Evolutionary conservation across 2,329 filamentous ascomycete species (phyloP), one percentile per base, ranked within the genome.

Genomic region (Ceratocystis destructans): DNA sequence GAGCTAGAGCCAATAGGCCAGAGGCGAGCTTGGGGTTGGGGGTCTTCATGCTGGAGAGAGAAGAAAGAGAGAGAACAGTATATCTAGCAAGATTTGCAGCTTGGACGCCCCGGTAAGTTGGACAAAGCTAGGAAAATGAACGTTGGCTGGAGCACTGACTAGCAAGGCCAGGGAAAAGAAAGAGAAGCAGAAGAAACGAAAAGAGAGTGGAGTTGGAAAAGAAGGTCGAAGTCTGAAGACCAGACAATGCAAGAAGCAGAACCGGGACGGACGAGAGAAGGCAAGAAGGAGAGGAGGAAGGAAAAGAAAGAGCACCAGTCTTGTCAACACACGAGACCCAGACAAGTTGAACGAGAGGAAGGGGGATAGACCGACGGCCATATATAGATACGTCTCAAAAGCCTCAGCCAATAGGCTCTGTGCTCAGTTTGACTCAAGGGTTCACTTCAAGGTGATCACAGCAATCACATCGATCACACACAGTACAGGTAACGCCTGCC

Each of bases 11-110:
- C 73, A 67, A 48, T 70, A 69, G 57, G 71, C n/a, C 1, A 0
- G 48, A 25, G 48, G 22, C 6, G 48, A 53, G 48, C n/a, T 68
- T 64, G 70, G 68, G 5, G 67, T 68, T 64, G 70, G 68, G 5
- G 67, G 73, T 70, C 71, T 77, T 78, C 77, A 78, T 78, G 62
- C 20, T 72, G 31, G 33, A 45, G 46, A 45, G 46, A 25, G 62
- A 8, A 33, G 64, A 63, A 31, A 66, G 37, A 48, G 46, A 59
- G 8, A 31, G 28, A 67, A 55, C 3, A 28, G 28, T 28, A 28
- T 28, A 28, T 28, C 3, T 12, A 15, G 3, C 4, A 41, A 41
- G 37, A 41, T 41, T 41, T 41, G 12, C 37, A 53, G 20, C 7
- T 68, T 64, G 70, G 37, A 28, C 28, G 37, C 3, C 37, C 37